phyloP scores from a whole-genome alignment of 2,329 filamentous ascomycete species.

The Trichoderma sp. region DNA sequence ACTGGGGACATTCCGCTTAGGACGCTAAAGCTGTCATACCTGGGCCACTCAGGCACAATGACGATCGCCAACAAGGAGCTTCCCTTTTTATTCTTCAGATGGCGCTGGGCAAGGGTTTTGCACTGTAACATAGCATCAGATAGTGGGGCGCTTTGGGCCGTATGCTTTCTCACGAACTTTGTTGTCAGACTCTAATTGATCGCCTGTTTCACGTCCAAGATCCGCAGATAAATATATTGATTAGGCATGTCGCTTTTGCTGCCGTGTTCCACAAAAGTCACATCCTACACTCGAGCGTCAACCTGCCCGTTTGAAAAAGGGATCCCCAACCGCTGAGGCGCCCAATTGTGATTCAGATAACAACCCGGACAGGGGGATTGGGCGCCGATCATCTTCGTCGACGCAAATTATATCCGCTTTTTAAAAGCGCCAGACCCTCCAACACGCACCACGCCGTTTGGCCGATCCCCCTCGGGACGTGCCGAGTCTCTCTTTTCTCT shows the following conservation, averaged over 20 bases:
- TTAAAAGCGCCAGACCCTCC: slow-evolving; percentile 14
- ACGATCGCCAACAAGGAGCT: background rate
- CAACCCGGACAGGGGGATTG: background rate
- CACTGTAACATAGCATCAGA: background rate
- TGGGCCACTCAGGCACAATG: background rate
- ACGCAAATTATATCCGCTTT: slow-evolving; percentile 3
- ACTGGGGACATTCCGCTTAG: background rate
- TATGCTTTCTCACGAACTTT: background rate
- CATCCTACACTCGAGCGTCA: background rate
- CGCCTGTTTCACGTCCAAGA: background rate
- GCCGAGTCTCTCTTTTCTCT: background rate
- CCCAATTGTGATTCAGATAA: background rate
- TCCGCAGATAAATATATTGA: slow-evolving; percentile 13
- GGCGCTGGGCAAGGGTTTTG: background rate
- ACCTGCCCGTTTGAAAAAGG: slow-evolving; percentile 15
- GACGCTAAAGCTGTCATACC: background rate
- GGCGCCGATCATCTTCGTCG: background rate
- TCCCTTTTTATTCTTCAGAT: background rate
- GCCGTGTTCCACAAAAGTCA: background rate
- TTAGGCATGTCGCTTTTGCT: slow-evolving; percentile 6
- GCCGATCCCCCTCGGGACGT: slow-evolving; percentile 7
- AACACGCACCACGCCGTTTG: background rate
- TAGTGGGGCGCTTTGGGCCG: slow-evolving; percentile 6
- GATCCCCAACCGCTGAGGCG: slow-evolving; percentile 2
- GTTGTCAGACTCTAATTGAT: slow-evolving; percentile 23